Percentiles rank a stretch among this genome's conserved stretches.
phyloP scores from a whole-genome alignment of 1,139 yeast genomes.

The Meyerozyma carpophila region DNA sequence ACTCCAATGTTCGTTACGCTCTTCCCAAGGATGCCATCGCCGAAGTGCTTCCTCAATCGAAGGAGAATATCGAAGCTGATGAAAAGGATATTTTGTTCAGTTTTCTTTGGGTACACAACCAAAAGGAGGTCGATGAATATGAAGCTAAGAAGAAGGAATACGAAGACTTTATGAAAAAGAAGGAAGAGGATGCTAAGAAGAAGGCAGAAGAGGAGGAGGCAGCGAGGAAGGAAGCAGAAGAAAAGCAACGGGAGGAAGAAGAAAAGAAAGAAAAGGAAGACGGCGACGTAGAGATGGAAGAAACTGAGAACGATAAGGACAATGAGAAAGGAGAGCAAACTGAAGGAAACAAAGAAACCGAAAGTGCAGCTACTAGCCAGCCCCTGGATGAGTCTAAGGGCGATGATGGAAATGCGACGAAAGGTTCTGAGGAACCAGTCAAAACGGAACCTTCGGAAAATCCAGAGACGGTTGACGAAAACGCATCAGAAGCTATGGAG shows the following conservation, averaged over 20 bases:
- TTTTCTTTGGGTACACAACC: constrained; percentile 55
- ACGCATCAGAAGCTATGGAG: constrained; percentile 3
- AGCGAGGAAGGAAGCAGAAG: constrained; percentile 16
- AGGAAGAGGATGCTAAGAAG: constrained; percentile 17
- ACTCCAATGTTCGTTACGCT: constrained; percentile 65
- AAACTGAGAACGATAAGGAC: constrained; percentile 5
- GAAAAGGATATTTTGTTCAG: constrained; percentile 56
- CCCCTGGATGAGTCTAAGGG: constrained; percentile 3
- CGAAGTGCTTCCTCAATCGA: constrained; percentile 44
- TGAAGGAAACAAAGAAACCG: too few relatives aligned
- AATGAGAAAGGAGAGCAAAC: constrained; percentile 5
- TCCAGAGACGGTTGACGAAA: constrained; percentile 3
- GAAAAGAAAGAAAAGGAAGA: constrained; percentile 9
- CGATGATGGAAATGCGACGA: not conserved
- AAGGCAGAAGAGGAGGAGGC: constrained; percentile 20
- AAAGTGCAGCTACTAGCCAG: too few relatives aligned
- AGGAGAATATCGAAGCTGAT: constrained; percentile 23
- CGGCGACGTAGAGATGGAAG: constrained; percentile 1
- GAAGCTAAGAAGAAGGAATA: constrained; percentile 33
- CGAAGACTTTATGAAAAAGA: constrained; percentile 9
- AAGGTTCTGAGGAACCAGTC: not conserved
- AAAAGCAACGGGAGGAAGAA: constrained; percentile 16
- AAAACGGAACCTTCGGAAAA: constrained; percentile 3
- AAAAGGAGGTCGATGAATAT: constrained; percentile 43
- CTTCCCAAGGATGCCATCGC: constrained; percentile 73